Evolutionary conservation across 352 stramenopile species (phyloP).

Genomic region (Phytopythium ostracodes): DNA sequence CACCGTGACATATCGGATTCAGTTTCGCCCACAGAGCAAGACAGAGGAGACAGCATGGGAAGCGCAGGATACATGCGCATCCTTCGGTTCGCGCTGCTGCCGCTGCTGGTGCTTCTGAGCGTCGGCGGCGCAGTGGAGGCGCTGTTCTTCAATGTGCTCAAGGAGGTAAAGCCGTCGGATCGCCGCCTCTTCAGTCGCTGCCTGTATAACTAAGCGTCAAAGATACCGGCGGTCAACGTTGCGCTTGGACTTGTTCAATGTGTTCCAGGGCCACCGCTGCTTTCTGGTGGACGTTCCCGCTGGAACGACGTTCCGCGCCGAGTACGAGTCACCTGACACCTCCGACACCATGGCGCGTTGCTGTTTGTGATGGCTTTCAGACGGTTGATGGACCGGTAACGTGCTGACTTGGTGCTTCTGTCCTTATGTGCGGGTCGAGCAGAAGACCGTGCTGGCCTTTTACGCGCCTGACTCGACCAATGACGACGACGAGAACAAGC

Average conservation of each 20-base stretch:
- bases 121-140: slow-evolving; percentile 16
- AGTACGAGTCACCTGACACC: slow-evolving; percentile 86
- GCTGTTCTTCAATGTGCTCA: slow-evolving; percentile 61
- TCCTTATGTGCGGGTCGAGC: background rate
- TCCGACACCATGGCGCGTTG: slow-evolving; percentile 55
- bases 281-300: slow-evolving; percentile 78
- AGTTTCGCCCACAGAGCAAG: background rate
- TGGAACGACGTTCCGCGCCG: slow-evolving; percentile 67
- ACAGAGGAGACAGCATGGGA: background rate
- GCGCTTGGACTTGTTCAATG: background rate
- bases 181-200: background rate
- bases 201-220: background rate
- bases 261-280: slow-evolving; percentile 55
- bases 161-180: slow-evolving; percentile 29
- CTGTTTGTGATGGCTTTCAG: background rate
- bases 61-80: background rate
- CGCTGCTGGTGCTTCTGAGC: slow-evolving; percentile 24
- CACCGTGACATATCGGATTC: background rate
- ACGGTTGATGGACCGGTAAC: too few species aligned
- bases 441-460: slow-evolving; percentile 65
- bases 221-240: background rate
- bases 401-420: too few species aligned
- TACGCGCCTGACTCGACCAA: slow-evolving; percentile 44
- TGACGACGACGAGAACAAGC: slow-evolving; percentile 34
- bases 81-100: slow-evolving; percentile 1